Base-by-base conservation (phyloP, 1,284 basidiomycete genomes). In the Xerocomus amazonicus region DNA sequence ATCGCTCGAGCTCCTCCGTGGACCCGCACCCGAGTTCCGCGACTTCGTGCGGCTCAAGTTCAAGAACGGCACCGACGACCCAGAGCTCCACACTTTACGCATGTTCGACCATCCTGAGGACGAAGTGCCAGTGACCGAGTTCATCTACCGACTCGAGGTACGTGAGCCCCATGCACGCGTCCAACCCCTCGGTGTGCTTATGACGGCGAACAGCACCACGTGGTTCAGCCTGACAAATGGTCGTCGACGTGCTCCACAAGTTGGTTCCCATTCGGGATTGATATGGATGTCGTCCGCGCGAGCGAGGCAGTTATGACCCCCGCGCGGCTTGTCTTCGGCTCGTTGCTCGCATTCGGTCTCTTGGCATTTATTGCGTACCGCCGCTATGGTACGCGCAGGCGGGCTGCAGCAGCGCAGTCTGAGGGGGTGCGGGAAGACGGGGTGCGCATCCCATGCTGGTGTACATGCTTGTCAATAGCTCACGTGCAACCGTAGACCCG, bases 1-100 rank as follows among this genome's bases (percentile, higher is more conserved):
- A 48, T 80, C 82, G 16, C 83, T 92, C 50, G 91, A 94, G 70
- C 72, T 94, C 43, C 78, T 84, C 58, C 81, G 83, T 52, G 79
- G 82, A 48, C 75, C 79, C 53, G 79, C 82, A 27, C 84, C 85
- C n/a, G 86, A 88, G 56, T 71, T 78, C 51, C 82, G 84, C 42
- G 84, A 88, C 69, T 87, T 87, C 72, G 74, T 93, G 56, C 81
- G 87, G 53, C 75, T 92, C 74, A 85, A 81, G 69, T 92, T 92
- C 81, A 84, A 83, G 72, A 94, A 94, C 65, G 89, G 90, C 17
- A 87, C 88, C 8, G 60, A 72, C 19, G 74, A 74, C 42, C 63
- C n/a, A 28, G 55, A 71, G 51, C 81, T 81, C 69, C 65, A 77
- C 53, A 77, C 80, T 33, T 61, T 87, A 57, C 78, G 81, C 59